phyloP scores from a whole-genome alignment of 2,329 filamentous ascomycete species.

The Aureobasidium sp. region DNA sequence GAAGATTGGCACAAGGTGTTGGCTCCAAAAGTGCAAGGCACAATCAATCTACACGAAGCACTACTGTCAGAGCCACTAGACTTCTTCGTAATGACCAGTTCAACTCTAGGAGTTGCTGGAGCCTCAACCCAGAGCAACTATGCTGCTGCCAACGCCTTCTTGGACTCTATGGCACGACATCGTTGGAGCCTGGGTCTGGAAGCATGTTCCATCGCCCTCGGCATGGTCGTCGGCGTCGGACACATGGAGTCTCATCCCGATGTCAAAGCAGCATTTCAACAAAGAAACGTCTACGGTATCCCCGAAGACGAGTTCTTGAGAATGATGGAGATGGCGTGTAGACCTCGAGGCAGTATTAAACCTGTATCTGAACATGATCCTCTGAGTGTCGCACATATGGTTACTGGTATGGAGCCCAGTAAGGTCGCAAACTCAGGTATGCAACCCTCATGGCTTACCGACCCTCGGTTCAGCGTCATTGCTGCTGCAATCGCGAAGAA shows the following conservation, averaged over 20 bases:
- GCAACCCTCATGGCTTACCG: neutral
- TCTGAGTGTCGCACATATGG: neutral
- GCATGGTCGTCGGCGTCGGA: neutral
- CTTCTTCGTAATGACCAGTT: slow-evolving; percentile 26
- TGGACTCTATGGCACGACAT: neutral
- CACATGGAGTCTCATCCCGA: neutral
- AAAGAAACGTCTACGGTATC: neutral
- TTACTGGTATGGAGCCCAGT: neutral
- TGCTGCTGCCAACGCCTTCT: slow-evolving; percentile 9
- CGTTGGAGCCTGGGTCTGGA: neutral
- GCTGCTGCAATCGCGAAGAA: neutral
- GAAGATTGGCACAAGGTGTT: slow-evolving; percentile 19
- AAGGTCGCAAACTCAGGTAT: neutral
- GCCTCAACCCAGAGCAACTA: slow-evolving; percentile 18
- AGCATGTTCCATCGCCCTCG: neutral
- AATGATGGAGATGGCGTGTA: neutral
- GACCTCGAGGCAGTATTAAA: neutral
- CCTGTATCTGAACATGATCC: neutral
- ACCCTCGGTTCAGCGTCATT: neutral
- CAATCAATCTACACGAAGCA: slow-evolving; percentile 24
- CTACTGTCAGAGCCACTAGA: slow-evolving; percentile 18
- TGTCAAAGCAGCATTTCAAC: neutral
- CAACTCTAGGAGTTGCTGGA: slow-evolving; percentile 12
- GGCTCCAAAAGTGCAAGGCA: slow-evolving; percentile 25
- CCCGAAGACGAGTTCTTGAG: neutral